Conservation (phyloP, 352 stramenopile genomes). For the Blastocystis hominis region DNA sequence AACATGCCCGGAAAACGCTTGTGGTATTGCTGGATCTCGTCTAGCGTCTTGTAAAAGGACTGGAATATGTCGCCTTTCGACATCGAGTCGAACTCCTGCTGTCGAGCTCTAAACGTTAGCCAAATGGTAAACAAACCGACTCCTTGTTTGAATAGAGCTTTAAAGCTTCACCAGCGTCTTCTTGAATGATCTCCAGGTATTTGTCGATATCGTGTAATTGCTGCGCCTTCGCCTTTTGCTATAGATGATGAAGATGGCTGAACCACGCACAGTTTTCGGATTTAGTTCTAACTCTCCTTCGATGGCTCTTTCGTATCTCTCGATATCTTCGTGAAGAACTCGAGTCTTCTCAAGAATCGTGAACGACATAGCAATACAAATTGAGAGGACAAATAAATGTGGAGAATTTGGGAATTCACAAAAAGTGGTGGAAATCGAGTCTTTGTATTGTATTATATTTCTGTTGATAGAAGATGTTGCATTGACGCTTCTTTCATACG, state of each 20-base stretch:
- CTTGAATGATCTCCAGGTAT: conserved; percentile 68
- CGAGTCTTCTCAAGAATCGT: conserved; percentile 74
- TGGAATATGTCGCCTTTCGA: conserved; percentile 71
- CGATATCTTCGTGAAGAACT: conserved; percentile 71
- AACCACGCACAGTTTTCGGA: conserved; percentile 69
- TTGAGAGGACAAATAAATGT: background rate
- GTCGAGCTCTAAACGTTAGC: conserved; percentile 65
- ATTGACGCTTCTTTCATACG: too few relatives aligned
- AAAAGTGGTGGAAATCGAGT: too few relatives aligned
- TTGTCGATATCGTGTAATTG: conserved; percentile 75
- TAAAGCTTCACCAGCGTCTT: conserved; percentile 69
- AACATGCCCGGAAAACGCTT: conserved; percentile 71
- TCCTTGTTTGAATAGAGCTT: conserved; percentile 74
- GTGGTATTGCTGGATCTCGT: conserved; percentile 73
- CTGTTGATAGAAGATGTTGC: too few relatives aligned
- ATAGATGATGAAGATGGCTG: background rate
- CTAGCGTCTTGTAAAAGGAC: conserved; percentile 77
- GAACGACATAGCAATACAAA: conserved; percentile 68
- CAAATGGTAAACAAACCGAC: conserved; percentile 31
- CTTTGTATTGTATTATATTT: too few relatives aligned
- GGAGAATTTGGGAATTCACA: too few relatives aligned
- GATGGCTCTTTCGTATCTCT: conserved; percentile 69
- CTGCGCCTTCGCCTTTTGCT: conserved; percentile 71
- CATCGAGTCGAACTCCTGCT: conserved; percentile 72
- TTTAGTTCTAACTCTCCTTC: conserved; percentile 71